Percentiles rank a stretch among this genome's conserved stretches.
These are phyloP conservation scores for Trichophaea hybrida DNA, from an alignment of 2,329 filamentous ascomycete genomes.

Conservation along the genomic window DNA sequence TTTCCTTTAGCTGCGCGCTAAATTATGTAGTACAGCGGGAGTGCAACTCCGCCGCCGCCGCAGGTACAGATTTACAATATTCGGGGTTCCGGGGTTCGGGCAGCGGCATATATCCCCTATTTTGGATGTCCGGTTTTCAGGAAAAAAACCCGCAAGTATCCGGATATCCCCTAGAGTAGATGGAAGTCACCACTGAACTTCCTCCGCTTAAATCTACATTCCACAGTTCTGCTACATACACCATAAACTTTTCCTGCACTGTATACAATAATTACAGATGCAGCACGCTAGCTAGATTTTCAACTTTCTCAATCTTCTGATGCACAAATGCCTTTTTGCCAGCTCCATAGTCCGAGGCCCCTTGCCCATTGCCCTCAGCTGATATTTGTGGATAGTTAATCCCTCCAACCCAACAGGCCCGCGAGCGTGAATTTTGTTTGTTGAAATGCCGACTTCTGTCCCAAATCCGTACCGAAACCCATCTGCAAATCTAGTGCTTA, in stretches of 20 bases:
- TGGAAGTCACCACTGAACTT: too few species aligned
- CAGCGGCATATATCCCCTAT: too few species aligned
- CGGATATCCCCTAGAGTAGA: too few species aligned
- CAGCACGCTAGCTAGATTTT: slow-evolving; percentile 2
- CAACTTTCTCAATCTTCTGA: slow-evolving; percentile 13
- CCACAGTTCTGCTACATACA: too few species aligned
- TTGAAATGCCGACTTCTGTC: slow-evolving; percentile 95
- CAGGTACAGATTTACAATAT: too few species aligned
- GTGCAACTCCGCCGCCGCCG: not conserved
- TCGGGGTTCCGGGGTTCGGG: too few species aligned
- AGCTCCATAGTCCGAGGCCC: slow-evolving; percentile 53
- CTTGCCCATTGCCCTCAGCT: slow-evolving; percentile 69
- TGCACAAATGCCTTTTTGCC: slow-evolving; percentile 21
- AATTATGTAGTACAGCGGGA: not conserved
- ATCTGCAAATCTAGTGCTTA: slow-evolving; percentile 84
- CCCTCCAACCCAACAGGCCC: slow-evolving; percentile 91
- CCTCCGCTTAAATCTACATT: too few species aligned
- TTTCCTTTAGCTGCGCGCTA: not conserved
- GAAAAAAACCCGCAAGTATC: too few species aligned
- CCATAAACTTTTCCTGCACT: too few species aligned
- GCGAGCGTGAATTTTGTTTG: slow-evolving; percentile 92
- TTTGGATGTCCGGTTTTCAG: too few species aligned
- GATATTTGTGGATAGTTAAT: slow-evolving; percentile 94
- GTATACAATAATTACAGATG: not conserved
- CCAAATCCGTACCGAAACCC: slow-evolving; percentile 96